Conservation (phyloP, 192 early-diverging fungal species). For the Coemansia asiatica region DNA sequence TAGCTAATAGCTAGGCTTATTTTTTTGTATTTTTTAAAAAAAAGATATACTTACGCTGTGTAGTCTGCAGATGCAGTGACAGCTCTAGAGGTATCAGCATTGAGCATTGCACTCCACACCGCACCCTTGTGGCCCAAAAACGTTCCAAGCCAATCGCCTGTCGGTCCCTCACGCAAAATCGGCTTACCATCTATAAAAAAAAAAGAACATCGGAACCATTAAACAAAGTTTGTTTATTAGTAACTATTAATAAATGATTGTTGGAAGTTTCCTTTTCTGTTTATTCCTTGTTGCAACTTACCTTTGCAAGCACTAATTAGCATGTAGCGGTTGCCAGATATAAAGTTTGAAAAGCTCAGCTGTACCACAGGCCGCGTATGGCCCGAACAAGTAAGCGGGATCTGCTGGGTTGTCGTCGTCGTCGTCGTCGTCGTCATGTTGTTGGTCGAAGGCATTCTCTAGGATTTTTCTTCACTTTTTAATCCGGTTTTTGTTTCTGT, state of each 20-base stretch:
- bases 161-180: slow-evolving; percentile 81
- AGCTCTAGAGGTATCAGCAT: slow-evolving; percentile 71
- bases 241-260: no score
- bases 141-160: slow-evolving; percentile 92
- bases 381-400: slow-evolving; percentile 85
- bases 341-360: slow-evolving; percentile 76
- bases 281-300: slow-evolving; percentile 2
- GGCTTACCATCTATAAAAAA: slow-evolving; percentile 70
- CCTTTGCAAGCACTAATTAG: slow-evolving; percentile 88
- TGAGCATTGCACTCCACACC: slow-evolving; percentile 84
- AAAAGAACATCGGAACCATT: neutral
- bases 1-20: slow-evolving; percentile 23
- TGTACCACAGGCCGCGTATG: slow-evolving; percentile 90
- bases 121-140: slow-evolving; percentile 92
- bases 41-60: slow-evolving; percentile 62
- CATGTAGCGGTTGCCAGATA: slow-evolving; percentile 70
- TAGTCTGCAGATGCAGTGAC: slow-evolving; percentile 95
- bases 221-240: no score
- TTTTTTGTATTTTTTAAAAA: slow-evolving; percentile 46
- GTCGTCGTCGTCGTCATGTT: slow-evolving; percentile 17
- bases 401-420: slow-evolving; percentile 44
- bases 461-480: no score
- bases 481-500: neutral
- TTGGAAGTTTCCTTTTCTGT: neutral
- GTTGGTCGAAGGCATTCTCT: slow-evolving; percentile 39